These are phyloP conservation scores for Citrus hindsii DNA, from an alignment of 345 rosid genomes.

Conservation along the genomic window DNA sequence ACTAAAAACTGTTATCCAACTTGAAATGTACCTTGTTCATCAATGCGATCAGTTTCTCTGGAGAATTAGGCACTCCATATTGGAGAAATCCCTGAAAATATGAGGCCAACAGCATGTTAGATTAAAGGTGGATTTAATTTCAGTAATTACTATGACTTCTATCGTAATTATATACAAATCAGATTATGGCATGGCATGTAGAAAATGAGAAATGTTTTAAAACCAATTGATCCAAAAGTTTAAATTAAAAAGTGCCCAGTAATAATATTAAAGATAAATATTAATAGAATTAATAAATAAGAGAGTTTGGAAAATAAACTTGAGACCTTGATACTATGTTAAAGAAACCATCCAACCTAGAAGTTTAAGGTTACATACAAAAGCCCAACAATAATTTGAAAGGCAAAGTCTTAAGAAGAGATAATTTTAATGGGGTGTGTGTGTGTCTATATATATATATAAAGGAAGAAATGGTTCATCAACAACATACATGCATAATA, in stretches of 20 bases:
- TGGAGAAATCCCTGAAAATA: constrained; percentile 76
- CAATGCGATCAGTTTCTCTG: constrained; percentile 61
- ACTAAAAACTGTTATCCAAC: neutral
- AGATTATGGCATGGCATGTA: neutral
- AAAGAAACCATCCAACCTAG: no score
- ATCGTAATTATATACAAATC: no score
- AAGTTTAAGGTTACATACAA: no score
- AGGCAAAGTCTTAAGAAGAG: neutral
- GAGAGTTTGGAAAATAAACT: no score
- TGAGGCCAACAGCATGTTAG: neutral
- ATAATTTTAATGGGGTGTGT: no score
- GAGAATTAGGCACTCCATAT: constrained; percentile 73
- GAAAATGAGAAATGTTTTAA: no score
- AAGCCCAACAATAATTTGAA: neutral
- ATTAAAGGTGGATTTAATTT: neutral
- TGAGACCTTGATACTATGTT: no score
- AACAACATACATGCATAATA: constrained; percentile 78
- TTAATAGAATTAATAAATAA: no score
- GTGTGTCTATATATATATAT: no score
- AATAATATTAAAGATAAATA: no score
- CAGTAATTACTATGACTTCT: neutral
- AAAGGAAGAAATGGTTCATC: neutral
- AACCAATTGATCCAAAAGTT: no score
- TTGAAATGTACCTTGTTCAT: constrained; percentile 51
- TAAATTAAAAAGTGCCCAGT: no score